Base-by-base conservation (phyloP, 352 stramenopile genomes). In the Globisporangium emineosum region DNA sequence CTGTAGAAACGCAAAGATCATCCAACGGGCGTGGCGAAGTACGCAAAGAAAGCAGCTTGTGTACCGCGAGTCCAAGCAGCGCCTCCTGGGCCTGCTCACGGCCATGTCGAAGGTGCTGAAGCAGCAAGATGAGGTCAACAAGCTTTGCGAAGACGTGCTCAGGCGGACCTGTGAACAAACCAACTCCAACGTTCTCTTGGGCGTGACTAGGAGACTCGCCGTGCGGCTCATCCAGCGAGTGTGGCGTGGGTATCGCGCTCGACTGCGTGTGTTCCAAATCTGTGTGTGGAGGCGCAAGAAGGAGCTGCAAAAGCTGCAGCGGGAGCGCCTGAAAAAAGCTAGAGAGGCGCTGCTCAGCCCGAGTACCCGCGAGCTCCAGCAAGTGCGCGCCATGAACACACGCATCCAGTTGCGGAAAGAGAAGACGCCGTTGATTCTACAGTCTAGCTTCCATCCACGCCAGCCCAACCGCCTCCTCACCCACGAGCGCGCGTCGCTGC, bases 171-270 rank as follows among this genome's bases (percentile, higher is more conserved):
- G 56, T 45, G 47, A 30, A 13, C 45, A 35, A n/a, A 54, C 60
- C 19, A 50, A 62, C 12, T 19, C 12, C 23, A 47, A 27, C 4
- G 66, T 70, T 25, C 58, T 80, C 15, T 32, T 51, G 17, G 63
- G 58, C 0, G 65, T 58, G 13, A 35, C 51, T 2, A 67, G 71
- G 15, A 71, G 76, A 29, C 37, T 85, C 12, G 74, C 72, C 2
- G 75, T 59, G 8, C 64, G 70, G 2, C 47, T 77, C 6, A 73
- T 89, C 10, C 80, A 89, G 65, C 74, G 80, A 7, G 75, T 86
- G 21, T 89, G 80, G 80, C 70, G 78, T n/a, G 78, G 78, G 1
- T 72, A 81, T 61, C 68, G 68, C 27, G 75, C 69, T 10, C 73
- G 78, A 13, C 32, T 65, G 5, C 63, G 68, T 0, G 72, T 75